These are phyloP conservation scores for Penicillium lividum DNA, from an alignment of 495 filamentous ascomycete species.

Conservation along the genomic window DNA sequence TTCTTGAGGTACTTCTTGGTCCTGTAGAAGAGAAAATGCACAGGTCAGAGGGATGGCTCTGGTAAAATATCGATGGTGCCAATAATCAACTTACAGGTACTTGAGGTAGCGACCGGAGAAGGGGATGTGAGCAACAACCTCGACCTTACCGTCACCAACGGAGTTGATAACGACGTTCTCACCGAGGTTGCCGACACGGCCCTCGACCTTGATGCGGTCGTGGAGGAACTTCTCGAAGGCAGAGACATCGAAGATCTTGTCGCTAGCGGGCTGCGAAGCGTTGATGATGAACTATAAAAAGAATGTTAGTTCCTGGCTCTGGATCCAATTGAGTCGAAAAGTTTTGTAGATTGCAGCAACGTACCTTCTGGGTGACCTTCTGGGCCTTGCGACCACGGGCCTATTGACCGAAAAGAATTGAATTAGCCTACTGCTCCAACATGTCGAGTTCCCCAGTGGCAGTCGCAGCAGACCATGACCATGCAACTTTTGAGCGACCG, in stretches of 20 bases:
- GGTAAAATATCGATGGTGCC: neutral
- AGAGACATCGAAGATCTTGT: conserved; percentile 99
- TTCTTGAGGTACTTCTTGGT: conserved; percentile 99
- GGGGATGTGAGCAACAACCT: conserved; percentile 94
- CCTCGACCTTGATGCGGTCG: conserved; percentile 99
- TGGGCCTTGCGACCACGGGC: conserved; percentile 60
- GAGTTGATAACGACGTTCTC: conserved; percentile 89
- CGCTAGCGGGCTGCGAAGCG: conserved; percentile 91
- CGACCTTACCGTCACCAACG: conserved; percentile 91
- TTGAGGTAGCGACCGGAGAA: conserved; percentile 99
- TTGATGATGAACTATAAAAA: conserved; percentile 89
- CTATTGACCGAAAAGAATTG: conserved; percentile 35
- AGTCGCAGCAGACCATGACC: conserved; percentile 12
- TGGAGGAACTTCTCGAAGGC: conserved; percentile 99
- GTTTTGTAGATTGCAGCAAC: conserved; percentile 11
- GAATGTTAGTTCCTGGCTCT: conserved; percentile 13
- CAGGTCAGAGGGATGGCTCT: conserved; percentile 10
- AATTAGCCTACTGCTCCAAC: conserved; percentile 94
- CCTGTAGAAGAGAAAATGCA: conserved; percentile 44
- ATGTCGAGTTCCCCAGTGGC: conserved; percentile 40
- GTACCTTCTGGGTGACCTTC: conserved; percentile 71
- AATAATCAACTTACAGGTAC: conserved; percentile 79
- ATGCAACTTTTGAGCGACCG: neutral
- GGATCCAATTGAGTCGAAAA: neutral
- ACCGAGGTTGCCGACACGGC: conserved; percentile 96